Percentiles rank a stretch among this genome's conserved stretches.
phyloP scores from a whole-genome alignment of 768 basidiomycete species.

The Hypholoma fasciculare region DNA sequence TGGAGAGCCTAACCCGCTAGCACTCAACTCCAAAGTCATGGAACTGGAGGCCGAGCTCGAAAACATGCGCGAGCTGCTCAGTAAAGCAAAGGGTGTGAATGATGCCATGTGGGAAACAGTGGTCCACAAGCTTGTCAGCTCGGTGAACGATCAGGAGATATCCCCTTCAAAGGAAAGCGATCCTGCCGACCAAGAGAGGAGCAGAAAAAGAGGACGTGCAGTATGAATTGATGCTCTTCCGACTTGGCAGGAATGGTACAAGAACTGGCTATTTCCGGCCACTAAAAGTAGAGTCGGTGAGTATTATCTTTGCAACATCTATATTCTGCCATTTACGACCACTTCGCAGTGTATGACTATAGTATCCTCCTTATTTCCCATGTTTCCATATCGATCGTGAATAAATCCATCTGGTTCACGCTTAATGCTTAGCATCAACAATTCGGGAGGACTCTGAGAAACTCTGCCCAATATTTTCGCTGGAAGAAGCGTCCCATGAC shows the following conservation, averaged over 20 bases:
- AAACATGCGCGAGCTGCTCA: conserved; percentile 65
- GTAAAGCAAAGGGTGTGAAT: conserved; percentile 87
- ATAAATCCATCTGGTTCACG: background rate
- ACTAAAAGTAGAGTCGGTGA: no score
- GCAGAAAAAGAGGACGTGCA: conserved; percentile 27
- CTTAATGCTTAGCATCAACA: background rate
- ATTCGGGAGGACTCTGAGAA: background rate
- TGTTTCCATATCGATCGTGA: background rate
- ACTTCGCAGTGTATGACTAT: no score
- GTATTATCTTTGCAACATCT: no score
- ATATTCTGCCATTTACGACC: no score
- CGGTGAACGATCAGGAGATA: conserved; percentile 12
- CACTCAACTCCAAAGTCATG: conserved; percentile 55
- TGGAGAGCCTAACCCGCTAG: conserved; percentile 31
- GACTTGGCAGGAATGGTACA: no score
- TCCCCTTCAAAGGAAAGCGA: conserved; percentile 11
- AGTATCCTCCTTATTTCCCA: no score
- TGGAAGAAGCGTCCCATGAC: background rate
- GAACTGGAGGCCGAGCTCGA: conserved; percentile 76
- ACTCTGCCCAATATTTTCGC: background rate
- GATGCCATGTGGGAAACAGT: conserved; percentile 92
- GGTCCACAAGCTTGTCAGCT: conserved; percentile 57
- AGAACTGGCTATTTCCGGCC: no score
- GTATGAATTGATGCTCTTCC: conserved; percentile 4
- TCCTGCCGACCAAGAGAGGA: conserved; percentile 15